phyloP scores from a whole-genome alignment of 352 stramenopile genomes.

The Aphanomyces invadans region DNA sequence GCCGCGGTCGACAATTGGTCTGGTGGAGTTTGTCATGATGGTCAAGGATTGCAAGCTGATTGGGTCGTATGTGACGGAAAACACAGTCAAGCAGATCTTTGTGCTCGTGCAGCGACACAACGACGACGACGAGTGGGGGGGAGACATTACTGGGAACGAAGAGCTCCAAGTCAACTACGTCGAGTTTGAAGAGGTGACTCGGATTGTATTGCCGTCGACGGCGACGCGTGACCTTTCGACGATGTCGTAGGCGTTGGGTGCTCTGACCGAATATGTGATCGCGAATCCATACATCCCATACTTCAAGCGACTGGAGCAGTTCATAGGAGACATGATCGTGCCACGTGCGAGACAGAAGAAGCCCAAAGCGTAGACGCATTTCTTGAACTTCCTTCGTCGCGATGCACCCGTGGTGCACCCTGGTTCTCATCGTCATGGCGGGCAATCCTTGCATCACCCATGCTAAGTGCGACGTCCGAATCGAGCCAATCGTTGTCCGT shows the following conservation, averaged over 20 bases:
- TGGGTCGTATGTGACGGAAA: slow-evolving; percentile 64
- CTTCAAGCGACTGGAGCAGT: slow-evolving; percentile 69
- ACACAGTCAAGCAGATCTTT: slow-evolving; percentile 71
- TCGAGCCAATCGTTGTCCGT: neutral
- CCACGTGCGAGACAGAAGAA: slow-evolving; percentile 59
- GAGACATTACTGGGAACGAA: neutral
- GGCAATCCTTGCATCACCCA: neutral
- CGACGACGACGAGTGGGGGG: slow-evolving; percentile 18
- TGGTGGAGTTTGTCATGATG: slow-evolving; percentile 53
- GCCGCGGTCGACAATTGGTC: slow-evolving; percentile 61
- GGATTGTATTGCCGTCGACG: neutral
- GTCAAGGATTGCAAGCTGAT: slow-evolving; percentile 68
- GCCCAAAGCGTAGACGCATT: neutral
- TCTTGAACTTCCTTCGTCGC: neutral
- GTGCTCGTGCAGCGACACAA: slow-evolving; percentile 62
- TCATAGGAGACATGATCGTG: slow-evolving; percentile 66
- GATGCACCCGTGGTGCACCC: neutral
- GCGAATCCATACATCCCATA: slow-evolving; percentile 72
- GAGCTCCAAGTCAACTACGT: slow-evolving; percentile 19
- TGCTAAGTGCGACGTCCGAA: neutral
- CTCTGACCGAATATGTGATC: slow-evolving; percentile 68
- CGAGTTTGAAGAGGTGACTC: slow-evolving; percentile 24
- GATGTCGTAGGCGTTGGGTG: slow-evolving; percentile 36
- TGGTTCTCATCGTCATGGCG: neutral
- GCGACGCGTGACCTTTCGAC: neutral